These are phyloP conservation scores for Plasmopara muralis DNA, from an alignment of 352 stramenopile genomes.

Conservation along the genomic window DNA sequence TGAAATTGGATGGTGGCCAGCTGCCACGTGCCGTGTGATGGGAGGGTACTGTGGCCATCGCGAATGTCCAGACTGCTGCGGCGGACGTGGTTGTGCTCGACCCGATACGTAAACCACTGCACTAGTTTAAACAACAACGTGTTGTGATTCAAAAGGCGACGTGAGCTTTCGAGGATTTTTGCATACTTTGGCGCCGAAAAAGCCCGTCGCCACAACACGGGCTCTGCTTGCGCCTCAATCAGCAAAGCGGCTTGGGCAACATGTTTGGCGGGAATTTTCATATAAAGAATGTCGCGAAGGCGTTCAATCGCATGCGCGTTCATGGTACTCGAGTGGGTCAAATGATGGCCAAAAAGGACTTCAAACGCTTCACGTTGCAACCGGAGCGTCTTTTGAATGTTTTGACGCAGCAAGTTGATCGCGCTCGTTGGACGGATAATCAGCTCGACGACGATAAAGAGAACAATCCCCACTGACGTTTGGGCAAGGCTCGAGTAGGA, in stretches of 20 bases:
- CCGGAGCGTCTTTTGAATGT: constrained; percentile 63
- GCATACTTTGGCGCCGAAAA: constrained; percentile 71
- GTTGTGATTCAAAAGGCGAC: constrained; percentile 71
- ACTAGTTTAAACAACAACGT: constrained; percentile 70
- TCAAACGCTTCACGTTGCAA: constrained; percentile 53
- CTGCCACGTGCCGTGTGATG: constrained; percentile 36
- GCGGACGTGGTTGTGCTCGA: constrained; percentile 37
- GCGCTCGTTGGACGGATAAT: constrained; percentile 53
- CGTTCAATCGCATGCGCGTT: constrained; percentile 37
- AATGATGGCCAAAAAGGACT: constrained; percentile 56
- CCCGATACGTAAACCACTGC: constrained; percentile 54
- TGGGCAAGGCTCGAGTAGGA: constrained; percentile 71
- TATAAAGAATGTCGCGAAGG: constrained; percentile 44
- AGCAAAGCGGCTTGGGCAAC: constrained; percentile 42
- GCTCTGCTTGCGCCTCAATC: constrained; percentile 47
- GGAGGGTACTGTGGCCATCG: constrained; percentile 8
- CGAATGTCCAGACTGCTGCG: constrained; percentile 46
- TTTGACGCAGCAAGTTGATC: constrained; percentile 40
- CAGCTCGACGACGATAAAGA: constrained; percentile 70
- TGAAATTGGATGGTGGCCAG: constrained; percentile 39
- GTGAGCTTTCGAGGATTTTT: constrained; percentile 47
- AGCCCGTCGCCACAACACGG: constrained; percentile 48
- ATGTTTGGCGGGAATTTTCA: constrained; percentile 45
- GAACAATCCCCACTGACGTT: constrained; percentile 60
- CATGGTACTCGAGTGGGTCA: constrained; percentile 41